Evolutionary conservation across 2,329 filamentous ascomycete species (phyloP).

Genomic region (Byssoonygena ceratinophila): DNA sequence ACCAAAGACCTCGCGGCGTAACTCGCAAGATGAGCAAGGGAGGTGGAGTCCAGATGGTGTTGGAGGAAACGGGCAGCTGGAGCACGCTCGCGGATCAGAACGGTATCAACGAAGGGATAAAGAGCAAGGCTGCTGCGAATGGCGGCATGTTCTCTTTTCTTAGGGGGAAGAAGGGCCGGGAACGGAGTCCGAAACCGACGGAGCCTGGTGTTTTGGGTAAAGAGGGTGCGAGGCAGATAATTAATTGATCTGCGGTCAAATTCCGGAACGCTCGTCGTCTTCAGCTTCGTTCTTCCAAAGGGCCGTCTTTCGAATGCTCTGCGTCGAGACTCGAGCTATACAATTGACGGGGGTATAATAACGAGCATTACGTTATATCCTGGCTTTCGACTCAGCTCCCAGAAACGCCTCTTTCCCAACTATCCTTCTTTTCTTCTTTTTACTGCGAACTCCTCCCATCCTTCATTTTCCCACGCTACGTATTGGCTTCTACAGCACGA

Average conservation of each 20-base stretch:
- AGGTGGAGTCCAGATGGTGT: constrained; percentile 80
- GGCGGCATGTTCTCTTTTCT: constrained; percentile 85
- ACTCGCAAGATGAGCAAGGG: constrained; percentile 64
- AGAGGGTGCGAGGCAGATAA: constrained; percentile 76
- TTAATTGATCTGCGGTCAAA: constrained; percentile 38
- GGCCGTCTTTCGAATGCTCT: too few relatives aligned
- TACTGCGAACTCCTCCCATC: background rate
- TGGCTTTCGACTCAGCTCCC: too few relatives aligned
- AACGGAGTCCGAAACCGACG: constrained; percentile 85
- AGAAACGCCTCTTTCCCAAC: too few relatives aligned
- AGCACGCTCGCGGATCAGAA: constrained; percentile 80
- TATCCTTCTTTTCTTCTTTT: too few relatives aligned
- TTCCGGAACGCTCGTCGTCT: background rate
- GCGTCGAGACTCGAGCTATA: too few relatives aligned
- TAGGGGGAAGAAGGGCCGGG: constrained; percentile 76
- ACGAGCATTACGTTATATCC: too few relatives aligned
- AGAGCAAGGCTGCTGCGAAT: constrained; percentile 44
- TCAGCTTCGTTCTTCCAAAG: background rate
- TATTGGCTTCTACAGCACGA: background rate
- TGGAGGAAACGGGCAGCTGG: constrained; percentile 85
- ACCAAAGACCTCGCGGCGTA: constrained; percentile 46
- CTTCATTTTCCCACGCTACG: background rate
- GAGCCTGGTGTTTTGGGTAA: constrained; percentile 90
- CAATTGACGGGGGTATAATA: too few relatives aligned
- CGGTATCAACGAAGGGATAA: constrained; percentile 55